These are phyloP conservation scores for Cladophialophora yegresii DNA, from an alignment of 2,329 filamentous ascomycete species.

Conservation along the genomic window DNA sequence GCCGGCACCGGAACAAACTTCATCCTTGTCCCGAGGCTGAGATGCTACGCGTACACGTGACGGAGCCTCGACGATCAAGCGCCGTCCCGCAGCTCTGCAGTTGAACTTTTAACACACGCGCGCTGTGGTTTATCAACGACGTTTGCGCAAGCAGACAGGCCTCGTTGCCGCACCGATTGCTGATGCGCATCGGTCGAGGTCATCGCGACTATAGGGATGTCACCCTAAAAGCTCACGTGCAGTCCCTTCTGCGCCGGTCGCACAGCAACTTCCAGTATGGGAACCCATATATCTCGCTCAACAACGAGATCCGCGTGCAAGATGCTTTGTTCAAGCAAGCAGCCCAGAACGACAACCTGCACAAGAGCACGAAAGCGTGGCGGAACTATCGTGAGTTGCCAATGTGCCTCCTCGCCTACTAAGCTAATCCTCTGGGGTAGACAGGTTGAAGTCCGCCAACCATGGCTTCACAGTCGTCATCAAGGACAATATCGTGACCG, in stretches of 20 bases:
- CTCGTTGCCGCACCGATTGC: background rate
- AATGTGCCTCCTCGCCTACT: background rate
- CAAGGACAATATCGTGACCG: slow-evolving; percentile 76
- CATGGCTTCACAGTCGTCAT: slow-evolving; percentile 55
- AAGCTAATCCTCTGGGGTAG: slow-evolving; percentile 9
- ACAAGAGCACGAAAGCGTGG: slow-evolving; percentile 12
- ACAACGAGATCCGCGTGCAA: slow-evolving; percentile 7
- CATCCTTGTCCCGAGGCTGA: background rate
- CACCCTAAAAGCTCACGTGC: slow-evolving; percentile 10
- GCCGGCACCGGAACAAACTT: background rate
- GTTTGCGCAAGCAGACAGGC: background rate
- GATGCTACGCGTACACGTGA: background rate
- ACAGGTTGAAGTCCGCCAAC: slow-evolving; percentile 25
- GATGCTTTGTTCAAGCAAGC: slow-evolving; percentile 12
- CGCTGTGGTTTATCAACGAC: background rate
- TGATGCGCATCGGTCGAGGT: slow-evolving; percentile 22
- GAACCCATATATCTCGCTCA: slow-evolving; percentile 21
- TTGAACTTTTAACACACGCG: background rate
- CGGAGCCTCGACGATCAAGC: background rate
- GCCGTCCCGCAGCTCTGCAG: background rate
- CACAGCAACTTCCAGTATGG: slow-evolving; percentile 17
- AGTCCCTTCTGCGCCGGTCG: slow-evolving; percentile 11
- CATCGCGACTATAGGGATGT: slow-evolving; percentile 21
- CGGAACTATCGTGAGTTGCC: slow-evolving; percentile 16
- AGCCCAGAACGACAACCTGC: background rate